These are phyloP conservation scores for Candida glucosophila DNA, from an alignment of 1,139 yeast genomes.

Conservation along the genomic window DNA sequence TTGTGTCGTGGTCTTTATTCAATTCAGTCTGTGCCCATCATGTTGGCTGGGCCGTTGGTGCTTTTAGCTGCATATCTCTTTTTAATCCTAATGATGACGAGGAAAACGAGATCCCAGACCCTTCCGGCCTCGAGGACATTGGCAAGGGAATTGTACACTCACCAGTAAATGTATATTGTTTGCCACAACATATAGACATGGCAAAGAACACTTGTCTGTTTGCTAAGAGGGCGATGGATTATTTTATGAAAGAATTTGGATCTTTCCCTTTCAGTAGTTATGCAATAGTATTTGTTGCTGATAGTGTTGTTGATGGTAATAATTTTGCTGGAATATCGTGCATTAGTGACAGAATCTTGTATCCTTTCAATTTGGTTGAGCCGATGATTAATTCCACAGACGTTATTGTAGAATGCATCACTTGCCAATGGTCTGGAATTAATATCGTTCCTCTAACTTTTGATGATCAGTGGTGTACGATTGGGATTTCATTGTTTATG, in stretches of 20 bases:
- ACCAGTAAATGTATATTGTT: constrained; percentile 48
- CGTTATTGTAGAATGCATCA: constrained; percentile 55
- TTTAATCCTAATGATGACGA: constrained; percentile 25
- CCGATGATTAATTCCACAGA: constrained; percentile 71
- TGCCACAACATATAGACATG: constrained; percentile 46
- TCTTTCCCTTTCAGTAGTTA: constrained; percentile 86
- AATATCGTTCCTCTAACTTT: constrained; percentile 76
- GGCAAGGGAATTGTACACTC: constrained; percentile 34
- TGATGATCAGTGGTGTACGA: constrained; percentile 86
- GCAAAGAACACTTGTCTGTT: constrained; percentile 74
- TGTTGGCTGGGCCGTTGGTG: constrained; percentile 93
- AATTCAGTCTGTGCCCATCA: constrained; percentile 92
- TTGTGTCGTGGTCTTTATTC: constrained; percentile 70
- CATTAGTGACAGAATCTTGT: constrained; percentile 56
- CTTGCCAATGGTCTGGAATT: constrained; percentile 92
- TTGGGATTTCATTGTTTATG: constrained; percentile 84
- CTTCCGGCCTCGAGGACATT: too few relatives aligned
- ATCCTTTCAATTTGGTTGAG: constrained; percentile 71
- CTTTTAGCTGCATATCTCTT: constrained; percentile 57
- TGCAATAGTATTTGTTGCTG: constrained; percentile 66
- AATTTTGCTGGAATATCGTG: constrained; percentile 76
- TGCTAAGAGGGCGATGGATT: constrained; percentile 71
- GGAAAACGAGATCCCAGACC: constrained; percentile 26
- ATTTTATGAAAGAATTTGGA: constrained; percentile 80
- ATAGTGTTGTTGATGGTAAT: constrained; percentile 38